Evolutionary conservation across 805 yeast species (phyloP).

Genomic region (Suhomyces sp.): DNA sequence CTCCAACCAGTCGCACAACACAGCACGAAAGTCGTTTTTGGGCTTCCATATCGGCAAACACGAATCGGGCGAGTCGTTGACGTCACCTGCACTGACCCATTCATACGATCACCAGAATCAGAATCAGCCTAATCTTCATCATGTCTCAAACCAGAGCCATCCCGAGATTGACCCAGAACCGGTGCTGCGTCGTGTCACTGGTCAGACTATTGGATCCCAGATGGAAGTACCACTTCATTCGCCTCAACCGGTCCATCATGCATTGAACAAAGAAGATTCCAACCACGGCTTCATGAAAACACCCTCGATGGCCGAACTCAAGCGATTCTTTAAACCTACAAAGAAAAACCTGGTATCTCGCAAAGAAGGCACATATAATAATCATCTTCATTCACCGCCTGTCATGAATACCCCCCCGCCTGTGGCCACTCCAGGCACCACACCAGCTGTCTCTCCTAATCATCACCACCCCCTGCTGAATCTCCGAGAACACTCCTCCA

Average conservation of each 20-base stretch:
- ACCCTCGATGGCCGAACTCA: conserved; percentile 66
- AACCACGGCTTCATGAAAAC: conserved; percentile 33
- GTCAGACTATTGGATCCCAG: not conserved
- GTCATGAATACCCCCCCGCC: conserved; percentile 17
- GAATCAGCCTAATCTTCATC: conserved; percentile 1
- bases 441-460: not conserved
- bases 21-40: conserved; percentile 27
- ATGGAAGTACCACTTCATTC: conserved; percentile 4
- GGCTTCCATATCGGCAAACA: conserved; percentile 43
- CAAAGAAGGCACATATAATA: conserved; percentile 16
- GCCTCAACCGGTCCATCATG: conserved; percentile 10
- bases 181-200: not conserved
- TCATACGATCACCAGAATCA: conserved; percentile 23
- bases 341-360: conserved; percentile 25
- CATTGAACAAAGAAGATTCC: conserved; percentile 12
- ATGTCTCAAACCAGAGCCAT: conserved; percentile 7
- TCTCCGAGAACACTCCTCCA: conserved; percentile 30
- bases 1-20: conserved; percentile 25
- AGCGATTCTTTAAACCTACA: conserved; percentile 66
- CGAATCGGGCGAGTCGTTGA: conserved; percentile 36
- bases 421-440: not conserved
- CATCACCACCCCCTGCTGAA: not conserved
- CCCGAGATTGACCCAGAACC: not conserved
- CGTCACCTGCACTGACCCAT: conserved; percentile 36
- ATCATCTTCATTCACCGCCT: conserved; percentile 30